Percentiles rank a stretch among this genome's conserved stretches.
Evolutionary conservation across 1,139 yeast genomes (phyloP).

Genomic region (Scheffersomyces cryptocercus): DNA sequence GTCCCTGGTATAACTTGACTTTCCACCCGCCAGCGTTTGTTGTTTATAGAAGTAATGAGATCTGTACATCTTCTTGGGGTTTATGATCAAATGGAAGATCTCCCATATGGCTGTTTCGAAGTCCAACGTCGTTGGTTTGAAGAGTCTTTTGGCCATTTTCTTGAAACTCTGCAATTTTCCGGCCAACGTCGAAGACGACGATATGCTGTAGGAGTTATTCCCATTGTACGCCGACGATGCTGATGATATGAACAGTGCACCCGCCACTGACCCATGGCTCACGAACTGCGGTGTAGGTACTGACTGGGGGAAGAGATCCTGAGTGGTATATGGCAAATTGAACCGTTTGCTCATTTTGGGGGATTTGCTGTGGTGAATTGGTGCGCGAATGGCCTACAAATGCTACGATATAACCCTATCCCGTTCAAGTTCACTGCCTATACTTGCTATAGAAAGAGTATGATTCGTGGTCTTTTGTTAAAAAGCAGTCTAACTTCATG

Average conservation of each 20-base stretch:
- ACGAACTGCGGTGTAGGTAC: constrained; percentile 13
- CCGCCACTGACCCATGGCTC: constrained; percentile 20
- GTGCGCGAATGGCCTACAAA: too few species aligned
- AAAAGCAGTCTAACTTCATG: too few species aligned
- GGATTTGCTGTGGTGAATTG: too few species aligned
- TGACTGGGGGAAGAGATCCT: constrained; percentile 38
- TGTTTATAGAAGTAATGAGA: constrained; percentile 73
- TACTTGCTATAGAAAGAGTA: neutral
- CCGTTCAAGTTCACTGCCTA: neutral
- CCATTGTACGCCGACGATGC: constrained; percentile 12
- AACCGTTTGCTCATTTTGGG: constrained; percentile 17
- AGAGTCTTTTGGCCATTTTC: constrained; percentile 42
- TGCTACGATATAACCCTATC: neutral
- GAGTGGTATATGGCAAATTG: constrained; percentile 40
- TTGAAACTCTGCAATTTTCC: constrained; percentile 13
- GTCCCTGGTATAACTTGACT: constrained; percentile 71
- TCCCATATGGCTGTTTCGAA: constrained; percentile 95
- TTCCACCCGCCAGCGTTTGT: constrained; percentile 27
- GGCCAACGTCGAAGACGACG: constrained; percentile 1
- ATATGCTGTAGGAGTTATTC: neutral
- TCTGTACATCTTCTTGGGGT: constrained; percentile 81
- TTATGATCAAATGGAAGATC: constrained; percentile 66
- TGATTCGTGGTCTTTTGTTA: too few species aligned
- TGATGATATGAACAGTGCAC: constrained; percentile 24
- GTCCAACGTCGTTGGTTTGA: constrained; percentile 81